Evolutionary conservation across 2,329 filamentous ascomycete species (phyloP).

Genomic region (Hysterium pulicare): DNA sequence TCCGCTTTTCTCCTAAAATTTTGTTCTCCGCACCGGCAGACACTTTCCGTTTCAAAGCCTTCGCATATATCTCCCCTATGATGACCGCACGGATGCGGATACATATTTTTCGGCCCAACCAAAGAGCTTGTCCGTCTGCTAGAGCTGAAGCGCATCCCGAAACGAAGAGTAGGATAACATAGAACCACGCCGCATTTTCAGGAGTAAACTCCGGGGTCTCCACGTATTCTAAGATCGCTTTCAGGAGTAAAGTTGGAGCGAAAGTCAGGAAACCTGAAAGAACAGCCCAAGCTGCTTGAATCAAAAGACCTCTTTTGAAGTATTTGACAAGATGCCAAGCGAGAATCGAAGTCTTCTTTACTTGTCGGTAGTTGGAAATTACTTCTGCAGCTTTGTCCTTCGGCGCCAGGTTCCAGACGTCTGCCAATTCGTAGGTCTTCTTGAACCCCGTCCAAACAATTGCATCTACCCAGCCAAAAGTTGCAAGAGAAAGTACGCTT

Average conservation of each 20-base stretch:
- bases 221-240: constrained; percentile 90
- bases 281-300: constrained; percentile 77
- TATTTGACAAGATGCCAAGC: constrained; percentile 78
- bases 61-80: constrained; percentile 95
- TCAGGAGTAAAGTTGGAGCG: constrained; percentile 83
- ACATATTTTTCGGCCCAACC: constrained; percentile 91
- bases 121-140: constrained; percentile 80
- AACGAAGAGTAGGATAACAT: constrained; percentile 83
- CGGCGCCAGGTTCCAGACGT: constrained; percentile 88
- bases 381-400: constrained; percentile 83
- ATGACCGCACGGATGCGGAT: constrained; percentile 91
- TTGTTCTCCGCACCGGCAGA: constrained; percentile 71
- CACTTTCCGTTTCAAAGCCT: constrained; percentile 87
- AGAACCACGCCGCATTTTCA: constrained; percentile 88
- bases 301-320: constrained; percentile 72
- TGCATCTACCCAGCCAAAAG: constrained; percentile 86
- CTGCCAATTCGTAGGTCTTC: constrained; percentile 73
- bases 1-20: constrained; percentile 59
- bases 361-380: constrained; percentile 76
- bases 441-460: constrained; percentile 88
- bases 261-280: constrained; percentile 83
- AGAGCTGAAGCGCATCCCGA: constrained; percentile 79
- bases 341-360: constrained; percentile 76
- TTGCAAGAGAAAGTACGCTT: constrained; percentile 81
- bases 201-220: constrained; percentile 75